phyloP scores from a whole-genome alignment of 139 green algal genomes.

The Picochlorum sp. region DNA sequence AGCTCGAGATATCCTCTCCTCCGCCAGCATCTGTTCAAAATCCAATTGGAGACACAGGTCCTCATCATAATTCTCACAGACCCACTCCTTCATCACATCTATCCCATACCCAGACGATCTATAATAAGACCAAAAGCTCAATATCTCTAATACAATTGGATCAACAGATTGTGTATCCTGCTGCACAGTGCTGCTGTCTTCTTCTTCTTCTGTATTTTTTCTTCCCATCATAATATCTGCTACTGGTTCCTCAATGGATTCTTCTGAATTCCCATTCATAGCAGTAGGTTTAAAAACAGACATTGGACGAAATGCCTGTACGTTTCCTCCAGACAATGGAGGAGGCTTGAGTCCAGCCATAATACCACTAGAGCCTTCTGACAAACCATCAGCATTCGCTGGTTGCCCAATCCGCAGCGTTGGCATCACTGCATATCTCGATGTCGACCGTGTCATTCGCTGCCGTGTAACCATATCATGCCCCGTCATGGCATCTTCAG shows the following conservation, averaged over 20 bases:
- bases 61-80: conserved; percentile 8
- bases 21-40: conserved; percentile 2
- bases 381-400: neutral
- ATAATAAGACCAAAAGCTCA: conserved; percentile 8
- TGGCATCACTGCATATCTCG: conserved; percentile 2
- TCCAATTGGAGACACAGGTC: neutral
- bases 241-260: no score
- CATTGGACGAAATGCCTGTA: no score
- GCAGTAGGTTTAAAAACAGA: no score
- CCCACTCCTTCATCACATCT: conserved; percentile 12
- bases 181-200: neutral
- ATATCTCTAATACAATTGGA: conserved; percentile 8
- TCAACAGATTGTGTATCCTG: neutral
- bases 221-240: no score
- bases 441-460: neutral
- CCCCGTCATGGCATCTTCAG: neutral
- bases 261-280: no score
- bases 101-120: neutral
- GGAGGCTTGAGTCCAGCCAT: conserved; percentile 11
- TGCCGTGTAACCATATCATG: neutral
- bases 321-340: no score
- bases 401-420: neutral
- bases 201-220: neutral
- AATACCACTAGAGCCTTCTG: neutral
- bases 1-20: neutral